phyloP scores from a whole-genome alignment of 2,329 filamentous ascomycete genomes.

The Xylariaceae sp. region DNA sequence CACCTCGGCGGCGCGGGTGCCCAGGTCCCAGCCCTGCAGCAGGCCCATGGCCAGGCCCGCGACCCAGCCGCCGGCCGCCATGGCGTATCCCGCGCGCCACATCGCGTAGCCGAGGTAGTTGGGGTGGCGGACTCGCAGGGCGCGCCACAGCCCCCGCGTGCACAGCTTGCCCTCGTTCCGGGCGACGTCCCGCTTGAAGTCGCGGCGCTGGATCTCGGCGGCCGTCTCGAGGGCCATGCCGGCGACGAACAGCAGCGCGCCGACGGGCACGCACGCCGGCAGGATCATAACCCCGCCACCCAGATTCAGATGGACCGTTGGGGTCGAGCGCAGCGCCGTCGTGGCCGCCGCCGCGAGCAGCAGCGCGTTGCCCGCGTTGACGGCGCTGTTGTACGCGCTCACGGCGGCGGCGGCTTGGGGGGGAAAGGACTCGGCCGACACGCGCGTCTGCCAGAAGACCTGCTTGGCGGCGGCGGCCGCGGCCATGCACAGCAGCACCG shows the following conservation, averaged over 20 bases:
- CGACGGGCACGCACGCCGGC: constrained; percentile 34
- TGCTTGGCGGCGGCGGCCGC: constrained; percentile 47
- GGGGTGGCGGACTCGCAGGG: constrained; percentile 31
- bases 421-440: constrained; percentile 44
- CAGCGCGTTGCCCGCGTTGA: constrained; percentile 49
- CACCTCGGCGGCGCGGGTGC: constrained; percentile 21
- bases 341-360: constrained; percentile 43
- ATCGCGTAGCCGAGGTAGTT: constrained; percentile 32
- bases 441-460: constrained; percentile 40
- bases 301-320: constrained; percentile 13
- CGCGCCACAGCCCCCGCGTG: constrained; percentile 29
- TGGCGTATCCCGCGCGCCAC: constrained; percentile 23
- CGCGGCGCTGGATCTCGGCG: constrained; percentile 47
- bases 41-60: constrained; percentile 23
- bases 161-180: constrained; percentile 31
- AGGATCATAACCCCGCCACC: constrained; percentile 21
- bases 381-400: constrained; percentile 42
- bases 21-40: constrained; percentile 25
- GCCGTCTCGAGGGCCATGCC: constrained; percentile 48
- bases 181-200: constrained; percentile 34
- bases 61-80: constrained; percentile 29
- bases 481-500: constrained; percentile 45
- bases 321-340: constrained; percentile 28
- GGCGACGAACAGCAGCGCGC: constrained; percentile 38
- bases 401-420: constrained; percentile 34